These are phyloP conservation scores for Rhizophagus sp. DNA, from an alignment of 192 early-diverging fungal genomes.

Conservation along the genomic window DNA sequence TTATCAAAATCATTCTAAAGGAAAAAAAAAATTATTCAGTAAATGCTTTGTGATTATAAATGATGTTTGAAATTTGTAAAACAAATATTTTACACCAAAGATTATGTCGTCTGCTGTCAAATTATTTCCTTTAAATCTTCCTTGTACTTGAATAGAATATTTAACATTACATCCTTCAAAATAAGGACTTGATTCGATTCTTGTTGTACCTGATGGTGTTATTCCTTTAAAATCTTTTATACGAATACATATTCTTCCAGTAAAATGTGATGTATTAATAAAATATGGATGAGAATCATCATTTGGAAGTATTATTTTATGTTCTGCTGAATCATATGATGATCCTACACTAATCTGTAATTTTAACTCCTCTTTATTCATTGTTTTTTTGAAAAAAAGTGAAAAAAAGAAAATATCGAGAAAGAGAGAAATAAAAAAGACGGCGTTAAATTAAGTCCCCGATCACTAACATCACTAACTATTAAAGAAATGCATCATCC, in stretches of 20 bases:
- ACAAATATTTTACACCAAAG: constrained; percentile 57
- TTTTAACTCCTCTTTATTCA: constrained; percentile 13
- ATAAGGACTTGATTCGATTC: constrained; percentile 34
- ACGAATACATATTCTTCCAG: constrained; percentile 65
- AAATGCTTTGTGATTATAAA: background rate
- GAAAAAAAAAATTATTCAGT: background rate
- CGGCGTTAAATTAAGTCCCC: too few relatives aligned
- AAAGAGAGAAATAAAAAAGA: too few relatives aligned
- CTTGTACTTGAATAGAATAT: constrained; percentile 73
- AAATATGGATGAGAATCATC: constrained; percentile 62
- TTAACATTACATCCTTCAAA: constrained; percentile 62
- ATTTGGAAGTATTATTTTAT: constrained; percentile 53
- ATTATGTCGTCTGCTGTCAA: constrained; percentile 66
- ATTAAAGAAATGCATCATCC: too few relatives aligned
- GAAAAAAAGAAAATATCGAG: background rate
- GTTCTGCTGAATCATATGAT: constrained; percentile 36
- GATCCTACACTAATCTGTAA: constrained; percentile 44
- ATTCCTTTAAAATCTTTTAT: constrained; percentile 66
- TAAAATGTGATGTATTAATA: constrained; percentile 66
- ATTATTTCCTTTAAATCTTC: constrained; percentile 69
- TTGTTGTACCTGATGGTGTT: constrained; percentile 41
- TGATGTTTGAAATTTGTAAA: background rate
- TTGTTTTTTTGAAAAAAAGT: background rate
- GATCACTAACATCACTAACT: too few relatives aligned
- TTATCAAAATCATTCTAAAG: constrained; percentile 67